A percentile compares a stretch with the other conserved stretches of the same genome.
Conservation (phyloP, 2,329 filamentous ascomycete species). For the Gliomastix tumulicola region DNA sequence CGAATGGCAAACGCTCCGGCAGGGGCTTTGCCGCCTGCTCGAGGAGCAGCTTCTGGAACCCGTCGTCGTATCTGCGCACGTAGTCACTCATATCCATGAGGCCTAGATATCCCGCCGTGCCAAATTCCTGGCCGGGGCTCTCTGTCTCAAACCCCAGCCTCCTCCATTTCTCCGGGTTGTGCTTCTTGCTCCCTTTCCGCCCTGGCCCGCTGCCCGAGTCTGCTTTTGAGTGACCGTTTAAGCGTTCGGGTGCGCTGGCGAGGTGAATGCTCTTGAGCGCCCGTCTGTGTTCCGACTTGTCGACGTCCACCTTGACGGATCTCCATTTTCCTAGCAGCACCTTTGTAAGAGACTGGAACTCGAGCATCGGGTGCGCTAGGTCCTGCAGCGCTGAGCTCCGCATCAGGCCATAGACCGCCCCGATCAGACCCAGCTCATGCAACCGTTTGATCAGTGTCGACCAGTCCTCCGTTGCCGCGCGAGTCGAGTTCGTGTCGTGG, state of each 20-base stretch:
- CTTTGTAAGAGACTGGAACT: slow-evolving; percentile 91
- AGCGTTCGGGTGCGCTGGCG: slow-evolving; percentile 64
- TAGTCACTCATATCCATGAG: slow-evolving; percentile 98
- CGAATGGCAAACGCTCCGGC: slow-evolving; percentile 76
- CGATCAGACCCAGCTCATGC: slow-evolving; percentile 89
- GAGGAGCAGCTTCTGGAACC: slow-evolving; percentile 83
- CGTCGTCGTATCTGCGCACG: slow-evolving; percentile 84
- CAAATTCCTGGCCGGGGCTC: slow-evolving; percentile 79
- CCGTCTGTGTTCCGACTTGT: slow-evolving; percentile 80
- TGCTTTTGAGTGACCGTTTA: slow-evolving; percentile 29
- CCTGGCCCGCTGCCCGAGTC: slow-evolving; percentile 22
- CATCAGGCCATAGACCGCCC: slow-evolving; percentile 88
- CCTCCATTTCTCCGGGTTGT: slow-evolving; percentile 89
- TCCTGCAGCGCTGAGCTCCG: slow-evolving; percentile 90
- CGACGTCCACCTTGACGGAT: slow-evolving; percentile 75
- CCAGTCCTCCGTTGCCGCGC: slow-evolving; percentile 62
- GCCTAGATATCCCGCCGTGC: slow-evolving; percentile 77
- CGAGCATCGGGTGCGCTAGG: slow-evolving; percentile 78
- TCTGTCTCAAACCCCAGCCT: slow-evolving; percentile 88
- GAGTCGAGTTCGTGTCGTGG: slow-evolving; percentile 46
- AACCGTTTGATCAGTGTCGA: slow-evolving; percentile 89
- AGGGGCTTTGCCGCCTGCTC: slow-evolving; percentile 74
- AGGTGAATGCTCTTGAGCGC: slow-evolving; percentile 82
- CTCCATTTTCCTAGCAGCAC: slow-evolving; percentile 82
- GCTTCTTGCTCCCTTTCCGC: slow-evolving; percentile 59